These are phyloP conservation scores for Lachancea cidri DNA, from an alignment of 805 yeast species.

Conservation along the genomic window DNA sequence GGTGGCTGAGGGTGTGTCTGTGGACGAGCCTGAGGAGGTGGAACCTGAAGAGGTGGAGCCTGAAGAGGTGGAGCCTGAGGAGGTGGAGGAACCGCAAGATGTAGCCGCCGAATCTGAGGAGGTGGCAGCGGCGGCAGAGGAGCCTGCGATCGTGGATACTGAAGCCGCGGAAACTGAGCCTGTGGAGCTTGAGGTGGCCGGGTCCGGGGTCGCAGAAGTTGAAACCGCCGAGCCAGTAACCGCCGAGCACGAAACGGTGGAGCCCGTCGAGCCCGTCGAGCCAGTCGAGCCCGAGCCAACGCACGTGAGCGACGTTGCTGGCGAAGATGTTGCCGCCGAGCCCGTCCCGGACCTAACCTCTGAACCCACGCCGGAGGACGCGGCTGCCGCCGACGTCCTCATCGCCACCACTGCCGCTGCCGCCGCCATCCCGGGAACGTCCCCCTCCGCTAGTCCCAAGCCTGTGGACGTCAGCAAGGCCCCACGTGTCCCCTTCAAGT, in stretches of 20 bases:
- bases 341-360: background rate
- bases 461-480: slow-evolving; percentile 13
- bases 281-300: slow-evolving; percentile 1
- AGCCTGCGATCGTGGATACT: background rate
- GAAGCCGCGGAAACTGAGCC: background rate
- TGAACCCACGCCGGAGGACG: slow-evolving; percentile 2
- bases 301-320: background rate
- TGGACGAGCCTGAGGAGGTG: background rate
- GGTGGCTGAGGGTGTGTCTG: background rate
- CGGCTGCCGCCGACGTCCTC: slow-evolving; percentile 5
- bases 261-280: background rate
- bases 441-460: background rate
- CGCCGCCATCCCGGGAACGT: background rate
- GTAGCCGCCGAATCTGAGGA: too few relatives aligned
- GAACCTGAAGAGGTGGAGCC: background rate
- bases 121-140: background rate
- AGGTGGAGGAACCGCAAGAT: too few relatives aligned
- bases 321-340: slow-evolving; percentile 1
- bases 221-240: background rate
- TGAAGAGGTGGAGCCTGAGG: slow-evolving; percentile 3
- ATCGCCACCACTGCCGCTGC: slow-evolving; percentile 7
- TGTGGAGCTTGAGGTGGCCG: slow-evolving; percentile 3
- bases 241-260: background rate
- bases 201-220: slow-evolving; percentile 2
- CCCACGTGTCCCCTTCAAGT: slow-evolving; percentile 16